A percentile compares a stretch with the other conserved stretches of the same genome.
phyloP scores from a whole-genome alignment of 768 basidiomycete species.

The Artomyces pyxidatus region DNA sequence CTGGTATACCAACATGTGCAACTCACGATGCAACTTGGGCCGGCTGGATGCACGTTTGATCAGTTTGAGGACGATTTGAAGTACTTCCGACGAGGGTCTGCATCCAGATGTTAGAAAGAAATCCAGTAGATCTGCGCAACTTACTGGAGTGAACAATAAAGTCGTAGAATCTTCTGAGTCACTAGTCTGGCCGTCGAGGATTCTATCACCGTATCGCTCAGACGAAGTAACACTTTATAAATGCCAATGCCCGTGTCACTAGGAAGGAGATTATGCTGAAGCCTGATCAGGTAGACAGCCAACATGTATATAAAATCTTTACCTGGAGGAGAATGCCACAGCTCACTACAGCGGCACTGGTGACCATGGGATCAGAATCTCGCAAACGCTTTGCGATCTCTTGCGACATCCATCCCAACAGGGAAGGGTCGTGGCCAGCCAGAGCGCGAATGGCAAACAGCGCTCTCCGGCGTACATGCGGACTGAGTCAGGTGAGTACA shows the following conservation, averaged over 20 bases:
- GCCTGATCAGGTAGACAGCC: background rate
- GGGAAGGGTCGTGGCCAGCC: conserved; percentile 2
- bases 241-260: conserved; percentile 2
- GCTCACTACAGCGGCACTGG: conserved; percentile 7
- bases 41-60: conserved; percentile 6
- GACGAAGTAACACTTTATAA: background rate
- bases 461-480: conserved; percentile 4
- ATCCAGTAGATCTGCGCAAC: too few species aligned
- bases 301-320: background rate
- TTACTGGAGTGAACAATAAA: conserved; percentile 8
- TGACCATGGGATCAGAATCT: conserved; percentile 10
- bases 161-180: conserved; percentile 3
- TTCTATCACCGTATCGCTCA: background rate
- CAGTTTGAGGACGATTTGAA: conserved; percentile 5
- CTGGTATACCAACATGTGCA: too few species aligned
- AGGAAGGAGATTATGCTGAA: conserved; percentile 10
- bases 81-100: conserved; percentile 10
- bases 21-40: conserved; percentile 3
- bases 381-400: conserved; percentile 10
- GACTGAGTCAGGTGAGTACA: background rate
- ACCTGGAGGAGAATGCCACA: conserved; percentile 11
- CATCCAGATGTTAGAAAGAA: background rate
- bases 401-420: conserved; percentile 6
- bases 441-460: conserved; percentile 11
- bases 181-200: conserved; percentile 3